Evolutionary conservation across 179 eudicot genomes (phyloP), one percentile per base, ranked within the genome.

Genomic region (Spinacia oleracea): DNA sequence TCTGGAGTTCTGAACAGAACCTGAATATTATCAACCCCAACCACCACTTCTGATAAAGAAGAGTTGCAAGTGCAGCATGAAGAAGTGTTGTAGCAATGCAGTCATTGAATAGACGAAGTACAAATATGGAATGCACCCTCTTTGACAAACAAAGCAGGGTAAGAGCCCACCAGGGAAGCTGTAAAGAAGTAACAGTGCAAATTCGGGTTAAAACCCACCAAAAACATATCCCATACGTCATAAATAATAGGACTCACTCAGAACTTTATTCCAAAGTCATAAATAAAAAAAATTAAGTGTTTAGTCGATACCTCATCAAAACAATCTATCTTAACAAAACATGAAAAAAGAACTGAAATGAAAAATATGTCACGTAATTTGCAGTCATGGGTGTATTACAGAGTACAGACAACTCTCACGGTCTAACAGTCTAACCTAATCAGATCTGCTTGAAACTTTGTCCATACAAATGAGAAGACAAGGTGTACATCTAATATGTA

Each of bases 131-230:
- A 78, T 95, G 98, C 83, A 93, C 77, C 88, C 98, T 84, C 83
- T 95, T 95, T 66, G 98, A 95, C 72, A 95, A 78, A 78, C 90
- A 89, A 79, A 95, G 92, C 86, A 95, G 84, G 86, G 89, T 88
- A 64, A 95, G 92, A 58, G 97, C 97, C 98, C 98, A 95, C 97
- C 98, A 95, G 27, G 98, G 98, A 85, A 95, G 89, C 98, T 95
- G 90, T 82, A 83, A 77, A 58, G 53, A 60, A 79, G 62, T 31
- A 70, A 69, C 45, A 50, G 55, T 15, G 3, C 25, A 73, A 75
- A 34, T 51, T 46, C 40, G 10, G 18, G 8, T 50, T 51, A 72
- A 51, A 10, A 27, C 55, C 73, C 73, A 23, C 6, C 20, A 70
- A 46, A 46, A 14, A 71, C 38, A 29, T 71, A 23, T 15, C 23